A percentile compares a stretch with the other conserved stretches of the same genome.
phyloP scores from a whole-genome alignment of 305 asterid species.

The Withania somnifera region DNA sequence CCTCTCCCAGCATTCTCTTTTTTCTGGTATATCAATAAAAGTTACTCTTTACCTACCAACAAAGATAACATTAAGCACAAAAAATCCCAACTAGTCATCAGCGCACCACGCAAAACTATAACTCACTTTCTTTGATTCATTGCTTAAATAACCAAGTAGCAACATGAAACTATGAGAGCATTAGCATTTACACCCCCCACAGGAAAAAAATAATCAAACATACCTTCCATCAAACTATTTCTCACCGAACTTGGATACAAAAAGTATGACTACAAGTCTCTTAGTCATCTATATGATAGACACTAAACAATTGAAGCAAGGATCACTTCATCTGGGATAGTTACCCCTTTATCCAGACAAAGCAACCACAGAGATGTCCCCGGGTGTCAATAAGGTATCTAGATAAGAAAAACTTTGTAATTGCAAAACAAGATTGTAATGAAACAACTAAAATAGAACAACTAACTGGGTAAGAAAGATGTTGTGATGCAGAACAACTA shows the following conservation, averaged over 20 bases:
- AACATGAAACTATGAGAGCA: neutral
- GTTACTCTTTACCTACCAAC: neutral
- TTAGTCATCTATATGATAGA: neutral
- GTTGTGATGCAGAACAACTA: neutral
- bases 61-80: neutral
- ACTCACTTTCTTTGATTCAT: neutral
- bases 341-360: neutral
- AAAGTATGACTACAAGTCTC: neutral
- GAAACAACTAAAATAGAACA: neutral
- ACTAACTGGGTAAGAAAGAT: neutral
- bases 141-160: neutral
- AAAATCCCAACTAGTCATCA: neutral
- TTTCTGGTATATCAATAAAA: neutral
- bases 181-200: neutral
- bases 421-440: neutral
- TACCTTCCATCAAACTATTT: neutral
- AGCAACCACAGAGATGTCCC: neutral
- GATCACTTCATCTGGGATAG: neutral
- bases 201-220: neutral
- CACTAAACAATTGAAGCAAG: neutral
- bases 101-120: neutral
- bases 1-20: neutral
- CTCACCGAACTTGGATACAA: neutral
- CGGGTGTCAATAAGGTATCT: neutral
- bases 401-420: neutral